Percentiles rank a stretch among this genome's conserved stretches.
phyloP scores from a whole-genome alignment of 1,284 basidiomycete genomes.

The Apiotrichum montevideense region DNA sequence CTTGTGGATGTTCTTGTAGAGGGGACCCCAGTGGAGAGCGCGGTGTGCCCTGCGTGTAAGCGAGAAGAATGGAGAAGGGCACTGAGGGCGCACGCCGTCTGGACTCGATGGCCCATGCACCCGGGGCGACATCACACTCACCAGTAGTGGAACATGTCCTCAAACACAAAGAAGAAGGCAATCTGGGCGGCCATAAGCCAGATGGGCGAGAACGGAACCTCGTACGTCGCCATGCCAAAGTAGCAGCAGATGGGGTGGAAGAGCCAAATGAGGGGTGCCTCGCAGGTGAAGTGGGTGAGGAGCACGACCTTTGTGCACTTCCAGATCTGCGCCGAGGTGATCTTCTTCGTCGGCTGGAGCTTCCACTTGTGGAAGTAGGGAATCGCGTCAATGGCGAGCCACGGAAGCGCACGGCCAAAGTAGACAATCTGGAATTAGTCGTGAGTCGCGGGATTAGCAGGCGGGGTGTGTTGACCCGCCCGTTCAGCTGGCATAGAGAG shows the following conservation, averaged over 20 bases:
- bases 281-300: constrained; percentile 92
- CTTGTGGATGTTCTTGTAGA: constrained; percentile 99
- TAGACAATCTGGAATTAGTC: constrained; percentile 67
- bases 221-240: constrained; percentile 83
- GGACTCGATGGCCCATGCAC: neutral
- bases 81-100: neutral
- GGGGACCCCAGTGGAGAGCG: constrained; percentile 76
- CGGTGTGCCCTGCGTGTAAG: constrained; percentile 59
- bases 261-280: constrained; percentile 90
- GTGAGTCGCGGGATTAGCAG: no score
- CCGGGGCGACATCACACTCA: neutral
- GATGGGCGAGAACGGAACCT: constrained; percentile 76
- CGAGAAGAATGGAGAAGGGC: neutral
- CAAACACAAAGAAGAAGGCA: constrained; percentile 88
- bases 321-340: constrained; percentile 81
- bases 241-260: constrained; percentile 92
- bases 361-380: constrained; percentile 95
- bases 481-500: neutral
- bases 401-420: constrained; percentile 91
- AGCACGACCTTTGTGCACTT: constrained; percentile 93
- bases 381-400: constrained; percentile 91
- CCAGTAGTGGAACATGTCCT: constrained; percentile 77
- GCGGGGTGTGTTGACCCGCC: no score
- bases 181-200: constrained; percentile 71
- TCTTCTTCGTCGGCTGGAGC: constrained; percentile 77